Evolutionary conservation across 2,329 filamentous ascomycete genomes (phyloP), one percentile per base, ranked within the genome.

Genomic region (Fusarium sp.): DNA sequence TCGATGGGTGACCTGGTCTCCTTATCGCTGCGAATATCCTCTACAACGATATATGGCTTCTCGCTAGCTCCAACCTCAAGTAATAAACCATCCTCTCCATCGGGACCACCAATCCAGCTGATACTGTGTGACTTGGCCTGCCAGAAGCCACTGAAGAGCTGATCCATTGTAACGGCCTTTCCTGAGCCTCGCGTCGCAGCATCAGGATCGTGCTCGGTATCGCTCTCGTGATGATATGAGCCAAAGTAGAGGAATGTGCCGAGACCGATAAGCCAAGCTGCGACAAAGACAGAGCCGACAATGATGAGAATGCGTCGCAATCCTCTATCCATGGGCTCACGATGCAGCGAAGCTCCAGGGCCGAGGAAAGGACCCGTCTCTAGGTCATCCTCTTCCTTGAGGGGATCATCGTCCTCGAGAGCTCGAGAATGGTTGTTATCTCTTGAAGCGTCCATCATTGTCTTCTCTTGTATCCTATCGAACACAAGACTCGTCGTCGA

Each of bases 401-500:
- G 76, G 12, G 79, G 78, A 67, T 86, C 83, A 71, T 87, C 83
- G 67, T 87, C 82, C 78, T 85, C 81, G 62, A 83, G 77, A 62
- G 81, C 78, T 70, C 80, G 74, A 73, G 80, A 70, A 77, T 81
- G 76, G 39, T 76, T 74, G 50, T 74, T 62, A 41, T 75, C 53
- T 35, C 77, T 75, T 64, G 58, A 35, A 39, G 71, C 44, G 22
- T 78, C 73, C 75, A 82, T 82, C 64, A 83, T 81, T 63, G 73
- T 77, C 80, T 85, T 79, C 78, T 93, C 91, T 76, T 89, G 87
- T 73, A 95, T 87, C 70, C 92, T 90, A 73, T 96, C 93, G 79
- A 96, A 93, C 59, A 96, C 89, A 18, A 96, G 86, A 75, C 93
- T 95, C 7, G 92, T 94, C 15, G 93, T 95, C 38, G 93, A 96